These are phyloP conservation scores for Phytopythium delawarense DNA, from an alignment of 352 stramenopile species.

Conservation along the genomic window DNA sequence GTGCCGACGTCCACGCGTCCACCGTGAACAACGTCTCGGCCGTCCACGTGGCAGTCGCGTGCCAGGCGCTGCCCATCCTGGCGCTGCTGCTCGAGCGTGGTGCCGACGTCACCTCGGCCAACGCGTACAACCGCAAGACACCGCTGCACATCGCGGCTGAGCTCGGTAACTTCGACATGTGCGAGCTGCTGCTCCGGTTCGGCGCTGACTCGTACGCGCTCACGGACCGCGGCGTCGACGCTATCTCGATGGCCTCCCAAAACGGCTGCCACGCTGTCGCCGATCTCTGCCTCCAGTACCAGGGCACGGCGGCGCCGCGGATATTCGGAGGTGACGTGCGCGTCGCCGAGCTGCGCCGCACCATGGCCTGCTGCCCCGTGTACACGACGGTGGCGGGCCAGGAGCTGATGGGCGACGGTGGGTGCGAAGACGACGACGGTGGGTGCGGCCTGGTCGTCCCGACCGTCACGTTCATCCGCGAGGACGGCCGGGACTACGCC, in stretches of 20 bases:
- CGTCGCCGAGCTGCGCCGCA: constrained; percentile 15
- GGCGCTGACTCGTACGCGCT: constrained; percentile 24
- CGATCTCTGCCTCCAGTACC: constrained; percentile 22
- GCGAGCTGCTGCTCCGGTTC: constrained; percentile 37
- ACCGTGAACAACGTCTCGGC: constrained; percentile 40
- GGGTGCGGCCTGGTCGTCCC: constrained; percentile 5
- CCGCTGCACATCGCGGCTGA: constrained; percentile 56
- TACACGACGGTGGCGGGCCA: neutral
- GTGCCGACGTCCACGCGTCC: constrained; percentile 46
- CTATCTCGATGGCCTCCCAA: constrained; percentile 19
- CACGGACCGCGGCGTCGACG: constrained; percentile 23
- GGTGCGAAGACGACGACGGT: constrained; percentile 12
- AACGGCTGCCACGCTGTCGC: constrained; percentile 27
- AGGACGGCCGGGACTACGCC: constrained; percentile 30
- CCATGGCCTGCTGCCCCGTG: constrained; percentile 8
- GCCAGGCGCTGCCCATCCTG: constrained; percentile 30
- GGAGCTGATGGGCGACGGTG: neutral
- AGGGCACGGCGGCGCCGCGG: neutral
- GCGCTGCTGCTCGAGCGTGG: constrained; percentile 39
- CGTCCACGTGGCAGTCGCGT: constrained; percentile 47
- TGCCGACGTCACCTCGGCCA: constrained; percentile 44
- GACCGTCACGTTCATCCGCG: constrained; percentile 29
- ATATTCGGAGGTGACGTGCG: constrained; percentile 7
- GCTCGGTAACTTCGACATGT: constrained; percentile 42
- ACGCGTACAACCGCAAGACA: constrained; percentile 46